A percentile compares a stretch with the other conserved stretches of the same genome.
Evolutionary conservation across 352 stramenopile genomes (phyloP).

Genomic region (Pythium sukuiense): DNA sequence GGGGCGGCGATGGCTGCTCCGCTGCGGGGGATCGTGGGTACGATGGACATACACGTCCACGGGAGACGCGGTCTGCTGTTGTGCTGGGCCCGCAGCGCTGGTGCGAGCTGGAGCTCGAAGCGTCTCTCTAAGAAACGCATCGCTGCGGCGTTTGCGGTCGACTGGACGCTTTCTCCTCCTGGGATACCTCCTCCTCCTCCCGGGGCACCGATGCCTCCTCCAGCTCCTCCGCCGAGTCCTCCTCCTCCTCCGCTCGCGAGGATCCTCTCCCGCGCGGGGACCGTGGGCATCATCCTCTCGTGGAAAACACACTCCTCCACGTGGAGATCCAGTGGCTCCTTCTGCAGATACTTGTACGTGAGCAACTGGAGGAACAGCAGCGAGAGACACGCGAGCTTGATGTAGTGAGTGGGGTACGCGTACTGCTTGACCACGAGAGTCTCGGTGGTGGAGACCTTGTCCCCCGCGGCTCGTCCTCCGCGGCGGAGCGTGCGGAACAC

Average conservation of each 20-base stretch:
- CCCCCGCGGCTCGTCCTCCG: conserved; percentile 15
- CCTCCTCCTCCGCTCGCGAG: conserved; percentile 26
- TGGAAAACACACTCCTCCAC: conserved; percentile 72
- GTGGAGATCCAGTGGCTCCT: conserved; percentile 45
- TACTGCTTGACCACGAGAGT: conserved; percentile 52
- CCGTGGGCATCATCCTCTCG: conserved; percentile 40
- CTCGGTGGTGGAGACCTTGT: conserved; percentile 21
- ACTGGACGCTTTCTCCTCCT: background rate
- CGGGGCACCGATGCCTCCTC: background rate
- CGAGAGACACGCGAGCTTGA: conserved; percentile 55
- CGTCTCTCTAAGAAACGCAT: conserved; percentile 56
- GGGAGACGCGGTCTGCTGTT: conserved; percentile 40
- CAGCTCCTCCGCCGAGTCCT: conserved; percentile 15
- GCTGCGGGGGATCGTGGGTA: conserved; percentile 31
- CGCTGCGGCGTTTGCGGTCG: conserved; percentile 27
- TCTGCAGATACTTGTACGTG: conserved; percentile 52
- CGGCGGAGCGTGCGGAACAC: conserved; percentile 26
- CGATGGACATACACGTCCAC: conserved; percentile 64
- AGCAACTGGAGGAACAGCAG: conserved; percentile 49
- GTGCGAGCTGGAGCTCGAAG: conserved; percentile 58
- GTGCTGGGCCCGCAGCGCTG: conserved; percentile 28
- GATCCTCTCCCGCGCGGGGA: conserved; percentile 27
- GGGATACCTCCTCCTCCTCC: background rate
- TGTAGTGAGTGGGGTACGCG: conserved; percentile 65
- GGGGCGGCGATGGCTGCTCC: background rate